Evolutionary conservation across 768 basidiomycete species (phyloP).

Genomic region (Rhodotorula kratochvilovae): DNA sequence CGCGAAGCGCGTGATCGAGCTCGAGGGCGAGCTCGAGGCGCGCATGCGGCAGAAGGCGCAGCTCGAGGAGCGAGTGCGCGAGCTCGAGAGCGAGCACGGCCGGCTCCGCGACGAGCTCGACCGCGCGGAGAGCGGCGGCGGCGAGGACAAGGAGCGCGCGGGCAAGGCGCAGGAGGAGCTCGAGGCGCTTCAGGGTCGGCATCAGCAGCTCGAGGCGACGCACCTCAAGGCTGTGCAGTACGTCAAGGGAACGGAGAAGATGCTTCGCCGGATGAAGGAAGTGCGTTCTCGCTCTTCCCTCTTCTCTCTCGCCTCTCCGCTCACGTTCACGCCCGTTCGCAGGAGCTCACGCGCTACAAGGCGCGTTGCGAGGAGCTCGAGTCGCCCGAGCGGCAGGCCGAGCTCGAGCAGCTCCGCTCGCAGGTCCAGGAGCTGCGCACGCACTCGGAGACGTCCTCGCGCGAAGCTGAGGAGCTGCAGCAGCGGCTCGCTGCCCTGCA

Average conservation of each 20-base stretch:
- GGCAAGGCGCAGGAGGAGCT: slow-evolving; percentile 58
- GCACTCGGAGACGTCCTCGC: slow-evolving; percentile 15
- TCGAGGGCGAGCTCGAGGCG: slow-evolving; percentile 74
- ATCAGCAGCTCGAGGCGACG: slow-evolving; percentile 80
- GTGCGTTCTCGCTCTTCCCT: slow-evolving; percentile 6
- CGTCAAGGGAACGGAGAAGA: slow-evolving; percentile 97
- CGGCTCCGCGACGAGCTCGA: slow-evolving; percentile 31
- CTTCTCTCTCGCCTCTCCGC: slow-evolving; percentile 2
- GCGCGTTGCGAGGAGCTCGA: slow-evolving; percentile 71
- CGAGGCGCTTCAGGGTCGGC: slow-evolving; percentile 38
- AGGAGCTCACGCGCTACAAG: slow-evolving; percentile 85
- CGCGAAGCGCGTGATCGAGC: slow-evolving; percentile 58
- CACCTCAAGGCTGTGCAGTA: slow-evolving; percentile 96
- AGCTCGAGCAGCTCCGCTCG: slow-evolving; percentile 37
- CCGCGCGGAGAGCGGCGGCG: slow-evolving; percentile 3
- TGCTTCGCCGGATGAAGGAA: slow-evolving; percentile 93
- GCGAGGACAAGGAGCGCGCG: slow-evolving; percentile 23
- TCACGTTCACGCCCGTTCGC: background rate
- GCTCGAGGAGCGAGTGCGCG: slow-evolving; percentile 59
- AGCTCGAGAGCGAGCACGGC: slow-evolving; percentile 36
- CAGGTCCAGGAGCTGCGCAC: slow-evolving; percentile 30
- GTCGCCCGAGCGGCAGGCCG: slow-evolving; percentile 44
- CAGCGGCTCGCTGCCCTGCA: slow-evolving; percentile 68
- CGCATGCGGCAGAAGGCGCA: slow-evolving; percentile 87
- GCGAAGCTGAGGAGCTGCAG: slow-evolving; percentile 51